Conservation (phyloP, 768 basidiomycete genomes). For the Gloeopeniophorella convolvens region DNA sequence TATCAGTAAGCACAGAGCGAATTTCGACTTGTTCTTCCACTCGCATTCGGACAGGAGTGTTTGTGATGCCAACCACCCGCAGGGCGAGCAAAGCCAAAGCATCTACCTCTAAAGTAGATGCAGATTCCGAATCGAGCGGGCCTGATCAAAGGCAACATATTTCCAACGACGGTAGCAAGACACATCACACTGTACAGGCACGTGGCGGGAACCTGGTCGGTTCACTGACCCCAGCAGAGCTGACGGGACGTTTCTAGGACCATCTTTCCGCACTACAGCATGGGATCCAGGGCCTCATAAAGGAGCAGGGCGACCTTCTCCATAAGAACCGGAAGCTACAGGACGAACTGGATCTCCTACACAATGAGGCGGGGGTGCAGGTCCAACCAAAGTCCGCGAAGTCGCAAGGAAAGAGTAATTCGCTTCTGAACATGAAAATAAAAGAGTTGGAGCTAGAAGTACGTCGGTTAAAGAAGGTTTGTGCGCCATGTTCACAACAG, state of each 20-base stretch:
- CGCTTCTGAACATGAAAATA: slow-evolving; percentile 21
- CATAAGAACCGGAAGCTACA: slow-evolving; percentile 2
- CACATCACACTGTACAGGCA: neutral
- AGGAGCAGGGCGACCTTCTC: neutral
- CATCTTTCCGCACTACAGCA: slow-evolving; percentile 9
- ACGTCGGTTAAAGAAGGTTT: slow-evolving; percentile 26
- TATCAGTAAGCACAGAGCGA: too few species aligned
- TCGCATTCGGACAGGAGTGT: neutral
- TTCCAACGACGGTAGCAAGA: neutral
- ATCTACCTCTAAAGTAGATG: neutral
- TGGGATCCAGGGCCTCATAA: slow-evolving; percentile 4
- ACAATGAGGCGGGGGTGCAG: neutral
- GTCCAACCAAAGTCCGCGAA: slow-evolving; percentile 3
- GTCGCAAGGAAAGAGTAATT: slow-evolving; percentile 4
- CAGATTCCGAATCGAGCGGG: too few species aligned
- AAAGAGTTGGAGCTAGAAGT: slow-evolving; percentile 22
- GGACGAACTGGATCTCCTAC: slow-evolving; percentile 4
- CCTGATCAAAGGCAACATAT: too few species aligned
- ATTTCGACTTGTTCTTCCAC: too few species aligned
- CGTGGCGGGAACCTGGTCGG: neutral
- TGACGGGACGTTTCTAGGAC: neutral
- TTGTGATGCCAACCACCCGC: slow-evolving; percentile 9
- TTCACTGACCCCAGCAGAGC: neutral
- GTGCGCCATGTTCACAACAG: neutral
- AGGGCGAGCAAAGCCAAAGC: slow-evolving; percentile 6